Evolutionary conservation across 2,329 filamentous ascomycete genomes (phyloP).

Genomic region (Ceratocystis ficicola): DNA sequence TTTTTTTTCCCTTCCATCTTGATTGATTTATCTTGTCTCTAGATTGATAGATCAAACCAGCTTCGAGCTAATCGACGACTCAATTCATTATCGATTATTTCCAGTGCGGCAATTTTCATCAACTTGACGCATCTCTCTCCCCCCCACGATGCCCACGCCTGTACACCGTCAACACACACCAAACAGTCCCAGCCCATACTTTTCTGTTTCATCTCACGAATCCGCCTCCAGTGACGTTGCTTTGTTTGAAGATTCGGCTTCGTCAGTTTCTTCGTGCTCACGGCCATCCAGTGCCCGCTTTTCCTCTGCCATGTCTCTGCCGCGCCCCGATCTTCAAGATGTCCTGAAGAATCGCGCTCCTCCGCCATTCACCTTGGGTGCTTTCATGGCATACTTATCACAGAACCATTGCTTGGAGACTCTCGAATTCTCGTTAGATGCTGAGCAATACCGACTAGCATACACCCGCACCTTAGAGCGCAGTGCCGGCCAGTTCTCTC

Average conservation of each 20-base stretch:
- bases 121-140: background rate
- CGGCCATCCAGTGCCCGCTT: conserved; percentile 40
- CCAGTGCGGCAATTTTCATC: background rate
- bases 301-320: conserved; percentile 32
- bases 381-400: conserved; percentile 92
- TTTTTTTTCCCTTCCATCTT: too few relatives aligned
- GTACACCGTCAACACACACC: conserved; percentile 4
- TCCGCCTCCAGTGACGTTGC: conserved; percentile 11
- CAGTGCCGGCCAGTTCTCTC: conserved; percentile 28
- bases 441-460: conserved; percentile 64
- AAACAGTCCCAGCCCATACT: conserved; percentile 5
- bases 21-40: background rate
- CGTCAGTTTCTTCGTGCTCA: conserved; percentile 30
- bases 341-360: conserved; percentile 78
- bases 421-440: conserved; percentile 90
- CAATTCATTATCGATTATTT: background rate
- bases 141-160: conserved; percentile 9
- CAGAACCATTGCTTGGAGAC: conserved; percentile 97
- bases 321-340: conserved; percentile 53
- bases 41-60: background rate
- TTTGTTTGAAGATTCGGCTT: conserved; percentile 18
- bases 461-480: conserved; percentile 33
- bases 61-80: background rate
- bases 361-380: conserved; percentile 77
- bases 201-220: conserved; percentile 5